Evolutionary conservation across 2,329 filamentous ascomycete species (phyloP).

Genomic region (Ceratocystis eucalypticola): DNA sequence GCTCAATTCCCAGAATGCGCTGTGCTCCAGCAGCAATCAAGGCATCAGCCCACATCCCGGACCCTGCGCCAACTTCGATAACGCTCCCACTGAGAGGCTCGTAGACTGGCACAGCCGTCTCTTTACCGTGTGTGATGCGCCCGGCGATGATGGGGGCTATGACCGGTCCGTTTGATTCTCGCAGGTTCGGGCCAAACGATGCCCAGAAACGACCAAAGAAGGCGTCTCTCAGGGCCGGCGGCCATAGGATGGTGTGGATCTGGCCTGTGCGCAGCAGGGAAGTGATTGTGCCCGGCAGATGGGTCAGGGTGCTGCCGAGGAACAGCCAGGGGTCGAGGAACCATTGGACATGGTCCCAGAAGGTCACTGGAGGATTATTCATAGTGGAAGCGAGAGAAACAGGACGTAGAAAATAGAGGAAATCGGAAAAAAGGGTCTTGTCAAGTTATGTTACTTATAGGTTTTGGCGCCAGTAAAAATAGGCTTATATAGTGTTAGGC

Average conservation of each 20-base stretch:
- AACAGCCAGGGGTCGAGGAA: conserved; percentile 41
- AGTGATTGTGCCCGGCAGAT: conserved; percentile 39
- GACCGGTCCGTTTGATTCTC: conserved; percentile 28
- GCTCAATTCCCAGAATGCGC: conserved; percentile 50
- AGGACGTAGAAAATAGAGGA: background rate
- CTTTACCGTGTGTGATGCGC: conserved; percentile 29
- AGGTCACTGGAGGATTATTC: conserved; percentile 10
- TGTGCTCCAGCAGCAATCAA: conserved; percentile 28
- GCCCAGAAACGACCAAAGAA: conserved; percentile 54
- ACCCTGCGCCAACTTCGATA: conserved; percentile 49
- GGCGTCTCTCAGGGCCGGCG: conserved; percentile 30
- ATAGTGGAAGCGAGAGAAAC: background rate
- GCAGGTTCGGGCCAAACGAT: conserved; percentile 37
- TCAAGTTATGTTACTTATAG: no score
- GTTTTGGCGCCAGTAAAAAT: background rate
- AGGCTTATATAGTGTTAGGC: background rate
- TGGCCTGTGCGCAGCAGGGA: conserved; percentile 29
- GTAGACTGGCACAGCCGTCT: conserved; percentile 26
- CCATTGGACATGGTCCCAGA: conserved; percentile 22
- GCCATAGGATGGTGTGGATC: conserved; percentile 30
- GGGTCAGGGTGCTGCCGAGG: conserved; percentile 34
- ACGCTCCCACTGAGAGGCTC: conserved; percentile 37
- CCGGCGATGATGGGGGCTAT: conserved; percentile 45
- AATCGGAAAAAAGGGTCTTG: no score
- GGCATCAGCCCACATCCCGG: conserved; percentile 46